Conservation (phyloP, 2,329 filamentous ascomycete genomes). For the Pseudogymnoascus destructans region DNA sequence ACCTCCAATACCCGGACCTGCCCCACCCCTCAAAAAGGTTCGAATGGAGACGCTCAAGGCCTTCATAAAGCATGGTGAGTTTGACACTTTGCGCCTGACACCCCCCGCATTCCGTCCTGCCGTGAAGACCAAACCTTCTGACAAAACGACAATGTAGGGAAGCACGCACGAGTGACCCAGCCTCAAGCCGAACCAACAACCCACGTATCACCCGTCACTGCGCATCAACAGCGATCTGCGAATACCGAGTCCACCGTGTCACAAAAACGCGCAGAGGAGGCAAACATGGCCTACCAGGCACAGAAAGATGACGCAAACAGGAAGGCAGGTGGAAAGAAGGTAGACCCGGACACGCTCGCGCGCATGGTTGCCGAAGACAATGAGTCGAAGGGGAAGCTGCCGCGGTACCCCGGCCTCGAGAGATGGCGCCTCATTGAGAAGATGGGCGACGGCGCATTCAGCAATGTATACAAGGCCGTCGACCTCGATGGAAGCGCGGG, state of each 20-base stretch:
- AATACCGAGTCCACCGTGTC: slow-evolving; percentile 46
- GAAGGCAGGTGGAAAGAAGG: slow-evolving; percentile 27
- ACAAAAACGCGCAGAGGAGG: slow-evolving; percentile 27
- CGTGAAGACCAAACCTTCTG: neutral
- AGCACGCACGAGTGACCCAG: slow-evolving; percentile 67
- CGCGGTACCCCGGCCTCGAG: slow-evolving; percentile 71
- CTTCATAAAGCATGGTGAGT: slow-evolving; percentile 9
- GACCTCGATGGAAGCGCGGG: slow-evolving; percentile 58
- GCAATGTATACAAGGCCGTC: slow-evolving; percentile 86
- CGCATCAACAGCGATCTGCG: slow-evolving; percentile 43
- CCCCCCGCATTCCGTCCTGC: neutral
- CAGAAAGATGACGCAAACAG: slow-evolving; percentile 43
- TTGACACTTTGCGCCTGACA: neutral
- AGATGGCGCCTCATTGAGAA: slow-evolving; percentile 82
- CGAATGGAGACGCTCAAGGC: slow-evolving; percentile 9
- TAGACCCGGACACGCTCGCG: slow-evolving; percentile 59
- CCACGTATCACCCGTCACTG: slow-evolving; percentile 38
- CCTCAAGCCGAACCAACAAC: slow-evolving; percentile 44
- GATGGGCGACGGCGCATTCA: slow-evolving; percentile 98
- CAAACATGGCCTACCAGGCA: slow-evolving; percentile 39
- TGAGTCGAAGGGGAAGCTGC: slow-evolving; percentile 71
- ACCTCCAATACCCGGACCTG: neutral
- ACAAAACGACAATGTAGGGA: slow-evolving; percentile 38
- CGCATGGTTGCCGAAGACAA: slow-evolving; percentile 87
- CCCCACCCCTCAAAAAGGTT: slow-evolving; percentile 1